Conservation (phyloP, 257 asterid species). For the Solanum arcanum region DNA sequence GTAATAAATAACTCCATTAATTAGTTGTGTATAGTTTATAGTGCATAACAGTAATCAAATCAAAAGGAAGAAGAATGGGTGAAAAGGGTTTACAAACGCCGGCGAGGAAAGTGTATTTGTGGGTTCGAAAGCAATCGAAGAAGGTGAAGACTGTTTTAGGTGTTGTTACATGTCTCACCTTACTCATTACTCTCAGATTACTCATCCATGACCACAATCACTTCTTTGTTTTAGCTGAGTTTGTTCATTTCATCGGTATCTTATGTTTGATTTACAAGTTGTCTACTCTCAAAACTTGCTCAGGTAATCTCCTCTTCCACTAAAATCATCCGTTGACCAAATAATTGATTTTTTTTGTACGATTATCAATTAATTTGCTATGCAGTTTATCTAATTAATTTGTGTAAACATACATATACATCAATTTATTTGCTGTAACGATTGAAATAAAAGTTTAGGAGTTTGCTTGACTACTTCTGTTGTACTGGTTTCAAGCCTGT, state of each 20-base stretch:
- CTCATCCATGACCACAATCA: slow-evolving; percentile 41
- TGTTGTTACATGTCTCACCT: slow-evolving; percentile 11
- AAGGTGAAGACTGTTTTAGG: slow-evolving; percentile 59
- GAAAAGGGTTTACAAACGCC: slow-evolving; percentile 43
- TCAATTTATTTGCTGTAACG: neutral
- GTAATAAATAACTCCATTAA: neutral
- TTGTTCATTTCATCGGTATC: slow-evolving; percentile 55
- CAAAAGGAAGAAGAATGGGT: slow-evolving; percentile 40
- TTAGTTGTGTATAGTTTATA: neutral
- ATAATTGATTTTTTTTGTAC: too few species aligned
- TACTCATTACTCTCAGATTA: slow-evolving; percentile 52
- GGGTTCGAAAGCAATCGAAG: slow-evolving; percentile 71
- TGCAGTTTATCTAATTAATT: neutral
- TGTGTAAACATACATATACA: neutral
- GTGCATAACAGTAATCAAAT: neutral
- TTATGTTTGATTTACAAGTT: slow-evolving; percentile 71
- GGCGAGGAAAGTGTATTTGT: slow-evolving; percentile 43
- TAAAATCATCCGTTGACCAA: neutral
- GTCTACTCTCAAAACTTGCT: slow-evolving; percentile 57
- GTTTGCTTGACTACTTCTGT: neutral
- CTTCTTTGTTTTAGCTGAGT: slow-evolving; percentile 56
- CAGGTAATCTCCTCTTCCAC: slow-evolving; percentile 26
- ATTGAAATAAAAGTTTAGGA: neutral
- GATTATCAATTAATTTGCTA: neutral
- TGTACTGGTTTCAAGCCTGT: neutral